Evolutionary conservation across 495 filamentous ascomycete genomes (phyloP), one percentile per base, ranked within the genome.

Genomic region (Paragyromitra xinjiangensis): DNA sequence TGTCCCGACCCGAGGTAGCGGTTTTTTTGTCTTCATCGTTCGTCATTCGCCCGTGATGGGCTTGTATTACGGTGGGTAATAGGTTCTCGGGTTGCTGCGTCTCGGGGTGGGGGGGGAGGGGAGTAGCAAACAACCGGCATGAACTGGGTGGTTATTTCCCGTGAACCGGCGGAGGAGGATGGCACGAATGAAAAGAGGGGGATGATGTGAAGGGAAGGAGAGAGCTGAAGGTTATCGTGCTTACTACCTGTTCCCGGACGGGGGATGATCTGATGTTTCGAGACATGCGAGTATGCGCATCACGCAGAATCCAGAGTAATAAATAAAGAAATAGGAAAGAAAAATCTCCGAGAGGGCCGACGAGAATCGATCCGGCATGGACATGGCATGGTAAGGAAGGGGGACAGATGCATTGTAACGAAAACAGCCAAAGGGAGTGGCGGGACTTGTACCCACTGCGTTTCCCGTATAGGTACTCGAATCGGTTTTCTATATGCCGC

Each of bases 11-110:
- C 71, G 71, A 58, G 63, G 61, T 29, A 42, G 45, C 48, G n/a
- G 12, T 6, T 44, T 44, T 11, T 50, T 16, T n/a, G 1, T n/a
- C 16, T 51, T 56, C 53, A 40, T 53, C 44, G 53, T 56, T 69
- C 65, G 50, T 55, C 26, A 37, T 61, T 61, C 29, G 29, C 29
- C 65, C 65, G 50, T 42, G 65, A 42, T 69, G 24, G 24, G 40
- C 14, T 44, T 66, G 64, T 67, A 44, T 16, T 53, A 40, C 29
- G 29, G 65, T 68, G 65, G 37, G 65, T 69, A 53, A 64, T 61
- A 26, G 22, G 16, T n/a, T n/a, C n/a, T 74, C 71, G 71, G 71
- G 64, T 69, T 62, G 53, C 64, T 74, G 71, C 71, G 64, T 73
- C 39, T 42, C 37, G 69, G 55, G 40, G 55, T 8, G 51, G 65